Base-by-base conservation (phyloP, 106 monocot species). In the Vanilla planifolia region DNA sequence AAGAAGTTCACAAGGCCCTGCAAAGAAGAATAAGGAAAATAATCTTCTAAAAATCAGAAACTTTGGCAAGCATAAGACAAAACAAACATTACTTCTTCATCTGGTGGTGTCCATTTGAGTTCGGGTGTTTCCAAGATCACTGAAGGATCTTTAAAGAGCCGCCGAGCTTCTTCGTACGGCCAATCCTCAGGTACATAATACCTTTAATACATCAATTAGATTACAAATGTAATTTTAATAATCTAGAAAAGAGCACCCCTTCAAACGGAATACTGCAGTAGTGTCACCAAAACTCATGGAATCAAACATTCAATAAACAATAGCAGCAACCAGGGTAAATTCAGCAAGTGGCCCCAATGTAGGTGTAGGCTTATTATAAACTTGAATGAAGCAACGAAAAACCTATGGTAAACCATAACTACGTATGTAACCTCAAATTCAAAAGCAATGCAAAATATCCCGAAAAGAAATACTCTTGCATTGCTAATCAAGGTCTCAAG, bases 101-200 rank as follows among this genome's bases (percentile, higher is more conserved):
- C 90, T 72, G 95, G 95, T 67, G 81, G 60, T 50, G 84, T 77
- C 95, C 95, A 96, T 45, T 76, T 84, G 35, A 87, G 78, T 23
- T 96, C 95, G 33, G 78, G 71, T 64, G 79, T 55, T 29, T 84
- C 84, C 39, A 63, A 59, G 46, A 74, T 79, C 3, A 96, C 79
- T 47, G 57, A 66, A 52, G 95, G 95, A 56, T 96, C 90, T 72
- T 84, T 96, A 67, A 96, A 96, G 30, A 96, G 75, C 9, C 59
- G 55, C 19, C 95, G 75, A 59, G 89, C 90, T 74, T 96, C 95
- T 77, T 81, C 64, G 39, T 90, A 96, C 67, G 95, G 86, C 95
- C 95, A 96, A 8, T 87, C 78, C 57, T 90, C 86, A 25, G 90
- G 90, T 63, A 96, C 80, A 56, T 81, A 75, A 62, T 84, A 96